Base-by-base conservation (phyloP, 306 rosid genomes). In the Citrullus colocynthis region DNA sequence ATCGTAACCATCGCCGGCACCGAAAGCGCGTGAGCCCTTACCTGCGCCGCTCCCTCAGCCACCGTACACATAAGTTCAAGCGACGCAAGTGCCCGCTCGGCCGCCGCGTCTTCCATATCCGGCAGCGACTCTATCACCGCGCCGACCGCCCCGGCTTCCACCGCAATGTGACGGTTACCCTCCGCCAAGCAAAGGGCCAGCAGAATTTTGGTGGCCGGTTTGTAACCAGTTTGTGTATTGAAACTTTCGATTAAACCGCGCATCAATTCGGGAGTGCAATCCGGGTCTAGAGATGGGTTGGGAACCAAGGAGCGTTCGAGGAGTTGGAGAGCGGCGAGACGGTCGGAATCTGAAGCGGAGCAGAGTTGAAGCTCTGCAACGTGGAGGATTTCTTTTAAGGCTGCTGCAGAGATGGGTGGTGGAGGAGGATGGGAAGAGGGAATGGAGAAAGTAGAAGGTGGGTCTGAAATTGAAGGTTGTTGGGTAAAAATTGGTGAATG, bases 1-100 rank as follows among this genome's bases (percentile, higher is more conserved):
- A 85, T 87, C 21, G 89, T 84, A 58, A 90, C 98, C 97, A 95
- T 92, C 57, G 90, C 92, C 3, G 97, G 91, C 75, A 95, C 98
- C 3, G 98, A 89, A 10, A 92, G 89, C 20, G 97, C 97, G 88
- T 95, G 96, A 6, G 89, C 80, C 15, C 92, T 80, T 21, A 89
- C 91, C 78, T 83, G 96, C 54, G 85, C 95, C 9, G 93, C 96
- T 1, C 97, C 98, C 80, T 94, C 98, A 9, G 89, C 71, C 74
- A 92, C 87, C 17, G 92, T 92, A 79, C 96, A 92, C 95, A 90
- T 89, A 10, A 92, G 90, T 85, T 94, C 98, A 7, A 92, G 81
- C 4, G 95, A 90, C 14, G 98, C 98, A 6, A 94, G 85, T 0
- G 97, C 95, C 11, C 97, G 71, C 79, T 90, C 97, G 1, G 92